A percentile compares a stretch with the other conserved stretches of the same genome.
phyloP scores from a whole-genome alignment of 2,329 filamentous ascomycete species.

The Chaetomium sp. region DNA sequence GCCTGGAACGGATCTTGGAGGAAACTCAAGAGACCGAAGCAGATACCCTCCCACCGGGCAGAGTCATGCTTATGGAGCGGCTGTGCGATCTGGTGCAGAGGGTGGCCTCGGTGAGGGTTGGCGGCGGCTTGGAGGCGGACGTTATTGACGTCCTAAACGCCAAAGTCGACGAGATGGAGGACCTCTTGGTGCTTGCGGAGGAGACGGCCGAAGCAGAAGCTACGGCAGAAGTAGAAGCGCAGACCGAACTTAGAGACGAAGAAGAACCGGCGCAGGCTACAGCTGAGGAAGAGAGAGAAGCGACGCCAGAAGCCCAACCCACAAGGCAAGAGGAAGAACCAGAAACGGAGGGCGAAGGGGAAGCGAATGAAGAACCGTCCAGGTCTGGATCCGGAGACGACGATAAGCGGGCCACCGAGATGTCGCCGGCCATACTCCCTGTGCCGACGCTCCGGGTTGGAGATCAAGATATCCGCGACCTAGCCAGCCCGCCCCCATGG shows the following conservation, averaged over 20 bases:
- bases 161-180: constrained; percentile 50
- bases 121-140: constrained; percentile 35
- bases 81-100: constrained; percentile 45
- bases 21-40: constrained; percentile 38
- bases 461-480: constrained; percentile 20
- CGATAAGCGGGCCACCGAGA: background rate
- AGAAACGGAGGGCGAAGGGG: background rate
- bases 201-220: constrained; percentile 22
- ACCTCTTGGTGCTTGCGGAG: constrained; percentile 32
- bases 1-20: constrained; percentile 11
- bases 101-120: constrained; percentile 38
- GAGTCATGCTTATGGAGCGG: constrained; percentile 51
- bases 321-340: background rate
- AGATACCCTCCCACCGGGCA: constrained; percentile 39
- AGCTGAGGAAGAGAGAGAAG: background rate
- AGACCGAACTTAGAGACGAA: background rate
- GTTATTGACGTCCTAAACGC: constrained; percentile 44
- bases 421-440: background rate
- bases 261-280: background rate
- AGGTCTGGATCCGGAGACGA: background rate
- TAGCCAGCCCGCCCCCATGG: constrained; percentile 23
- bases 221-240: constrained; percentile 9
- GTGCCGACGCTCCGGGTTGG: background rate
- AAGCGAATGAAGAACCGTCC: background rate
- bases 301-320: background rate